A percentile compares a stretch with the other conserved stretches of the same genome.
phyloP scores from a whole-genome alignment of 2,329 filamentous ascomycete species.

The Aspergillus pseudotamarii region DNA sequence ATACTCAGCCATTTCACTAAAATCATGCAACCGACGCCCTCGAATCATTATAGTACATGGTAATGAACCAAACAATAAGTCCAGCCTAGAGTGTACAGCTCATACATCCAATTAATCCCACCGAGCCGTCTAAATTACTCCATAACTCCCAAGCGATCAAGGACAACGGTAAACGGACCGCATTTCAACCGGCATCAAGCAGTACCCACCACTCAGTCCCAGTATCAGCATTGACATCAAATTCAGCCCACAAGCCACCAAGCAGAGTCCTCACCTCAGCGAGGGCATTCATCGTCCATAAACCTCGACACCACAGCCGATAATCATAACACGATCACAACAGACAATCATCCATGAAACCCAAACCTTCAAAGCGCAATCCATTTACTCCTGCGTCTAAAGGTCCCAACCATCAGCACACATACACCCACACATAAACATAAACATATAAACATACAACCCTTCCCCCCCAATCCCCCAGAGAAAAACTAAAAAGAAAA shows the following conservation, averaged over 20 bases:
- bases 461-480: too few species aligned
- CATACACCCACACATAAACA: background rate
- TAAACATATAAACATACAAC: background rate
- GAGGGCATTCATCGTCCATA: too few species aligned
- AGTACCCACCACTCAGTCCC: background rate
- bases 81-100: background rate
- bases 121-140: background rate
- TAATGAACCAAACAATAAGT: background rate
- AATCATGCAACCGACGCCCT: background rate
- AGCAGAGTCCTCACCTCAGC: too few species aligned
- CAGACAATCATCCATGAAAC: background rate
- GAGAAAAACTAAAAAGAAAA: background rate
- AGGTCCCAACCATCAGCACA: background rate
- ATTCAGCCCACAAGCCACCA: background rate
- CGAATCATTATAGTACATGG: background rate
- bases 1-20: background rate
- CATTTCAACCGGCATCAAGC: background rate
- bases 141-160: background rate
- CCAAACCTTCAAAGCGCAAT: too few species aligned
- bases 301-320: background rate
- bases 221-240: background rate
- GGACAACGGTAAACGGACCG: background rate
- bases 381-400: slow-evolving; percentile 16
- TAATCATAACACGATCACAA: background rate
- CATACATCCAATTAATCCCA: background rate